These are phyloP conservation scores for Moricandia moricandioides DNA, from an alignment of 345 rosid species.

Conservation along the genomic window DNA sequence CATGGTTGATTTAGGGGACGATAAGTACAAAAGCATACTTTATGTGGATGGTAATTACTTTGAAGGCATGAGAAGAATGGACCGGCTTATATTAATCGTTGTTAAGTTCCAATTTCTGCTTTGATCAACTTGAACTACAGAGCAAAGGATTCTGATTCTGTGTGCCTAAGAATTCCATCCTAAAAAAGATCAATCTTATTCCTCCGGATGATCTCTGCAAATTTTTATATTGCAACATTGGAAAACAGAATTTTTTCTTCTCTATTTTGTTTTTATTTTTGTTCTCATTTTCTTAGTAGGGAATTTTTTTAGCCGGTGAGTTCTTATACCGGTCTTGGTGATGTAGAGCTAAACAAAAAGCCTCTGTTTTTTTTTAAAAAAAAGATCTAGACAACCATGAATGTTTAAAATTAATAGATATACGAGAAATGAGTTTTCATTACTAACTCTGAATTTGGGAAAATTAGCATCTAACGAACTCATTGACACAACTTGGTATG, in stretches of 20 bases:
- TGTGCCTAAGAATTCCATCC: background rate
- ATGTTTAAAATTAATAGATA: too few species aligned
- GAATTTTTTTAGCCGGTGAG: background rate
- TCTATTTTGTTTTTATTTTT: background rate
- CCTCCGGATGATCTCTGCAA: conserved; percentile 22
- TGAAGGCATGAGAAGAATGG: conserved; percentile 93
- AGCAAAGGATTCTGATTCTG: conserved; percentile 30
- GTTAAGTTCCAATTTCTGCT: conserved; percentile 58
- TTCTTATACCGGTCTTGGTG: conserved; percentile 11
- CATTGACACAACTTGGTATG: too few species aligned
- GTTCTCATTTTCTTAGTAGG: background rate
- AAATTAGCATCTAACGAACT: too few species aligned
- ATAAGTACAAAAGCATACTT: conserved; percentile 76
- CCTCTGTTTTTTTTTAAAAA: too few species aligned
- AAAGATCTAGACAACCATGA: too few species aligned
- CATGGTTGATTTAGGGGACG: conserved; percentile 77
- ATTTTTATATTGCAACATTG: conserved; percentile 25
- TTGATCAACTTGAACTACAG: conserved; percentile 48
- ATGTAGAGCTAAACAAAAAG: too few species aligned
- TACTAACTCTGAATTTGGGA: too few species aligned
- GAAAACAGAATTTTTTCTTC: conserved; percentile 9
- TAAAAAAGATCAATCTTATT: background rate
- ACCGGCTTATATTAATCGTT: conserved; percentile 61
- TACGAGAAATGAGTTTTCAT: too few species aligned
- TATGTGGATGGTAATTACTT: conserved; percentile 72